phyloP scores from a whole-genome alignment of 768 basidiomycete species.

The Kwoniella dejecticola region DNA sequence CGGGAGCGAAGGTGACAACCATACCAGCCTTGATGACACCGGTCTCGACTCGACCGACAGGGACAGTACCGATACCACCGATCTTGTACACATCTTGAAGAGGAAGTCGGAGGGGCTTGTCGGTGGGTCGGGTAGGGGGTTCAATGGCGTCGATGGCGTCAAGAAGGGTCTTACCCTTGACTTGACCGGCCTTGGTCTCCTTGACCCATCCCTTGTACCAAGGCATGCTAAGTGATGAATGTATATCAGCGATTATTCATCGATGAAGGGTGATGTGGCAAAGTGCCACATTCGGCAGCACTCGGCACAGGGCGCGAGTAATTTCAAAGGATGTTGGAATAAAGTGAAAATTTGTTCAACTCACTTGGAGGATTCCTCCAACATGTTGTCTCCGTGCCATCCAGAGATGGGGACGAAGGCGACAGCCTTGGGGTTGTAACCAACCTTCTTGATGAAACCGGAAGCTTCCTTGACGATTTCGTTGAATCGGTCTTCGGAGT shows the following conservation, averaged over 20 bases:
- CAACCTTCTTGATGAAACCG: constrained; percentile 90
- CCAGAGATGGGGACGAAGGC: constrained; percentile 99
- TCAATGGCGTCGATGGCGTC: constrained; percentile 99
- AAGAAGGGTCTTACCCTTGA: constrained; percentile 98
- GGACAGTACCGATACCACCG: constrained; percentile 99
- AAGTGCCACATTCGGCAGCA: neutral
- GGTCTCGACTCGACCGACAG: constrained; percentile 99
- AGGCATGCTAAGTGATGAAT: constrained; percentile 69
- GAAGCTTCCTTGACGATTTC: constrained; percentile 99
- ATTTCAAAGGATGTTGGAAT: too few species aligned
- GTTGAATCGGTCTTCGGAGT: constrained; percentile 99
- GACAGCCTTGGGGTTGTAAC: constrained; percentile 86
- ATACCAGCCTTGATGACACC: constrained; percentile 71
- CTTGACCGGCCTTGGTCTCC: constrained; percentile 88
- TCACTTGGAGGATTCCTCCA: constrained; percentile 95
- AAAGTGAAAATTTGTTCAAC: constrained; percentile 51
- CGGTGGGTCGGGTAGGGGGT: constrained; percentile 91
- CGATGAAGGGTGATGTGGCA: neutral
- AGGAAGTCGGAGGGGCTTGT: constrained; percentile 99
- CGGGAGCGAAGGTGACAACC: constrained; percentile 84
- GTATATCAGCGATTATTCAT: constrained; percentile 1
- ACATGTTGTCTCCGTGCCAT: constrained; percentile 99
- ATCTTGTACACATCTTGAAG: constrained; percentile 99
- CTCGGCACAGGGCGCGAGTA: too few species aligned
- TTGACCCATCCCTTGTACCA: constrained; percentile 99